Conservation (phyloP, 1,284 basidiomycete species). For the Ceratobasidium sp. region DNA sequence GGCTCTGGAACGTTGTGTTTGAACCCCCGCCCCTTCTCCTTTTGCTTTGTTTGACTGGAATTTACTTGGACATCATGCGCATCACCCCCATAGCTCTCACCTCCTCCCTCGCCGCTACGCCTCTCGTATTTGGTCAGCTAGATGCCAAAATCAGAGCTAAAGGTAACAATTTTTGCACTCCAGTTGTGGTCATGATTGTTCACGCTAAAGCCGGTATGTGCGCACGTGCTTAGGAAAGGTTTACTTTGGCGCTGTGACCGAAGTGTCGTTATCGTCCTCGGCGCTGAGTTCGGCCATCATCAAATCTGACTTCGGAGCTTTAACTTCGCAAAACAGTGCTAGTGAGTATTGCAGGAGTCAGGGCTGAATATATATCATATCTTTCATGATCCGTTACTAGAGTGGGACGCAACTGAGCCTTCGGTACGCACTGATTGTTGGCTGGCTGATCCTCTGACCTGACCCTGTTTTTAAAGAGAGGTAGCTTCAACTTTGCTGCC, state of each 20-base stretch:
- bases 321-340: conserved; percentile 30
- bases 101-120: conserved; percentile 17
- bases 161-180: background rate
- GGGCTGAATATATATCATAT: background rate
- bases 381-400: background rate
- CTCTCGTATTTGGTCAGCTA: conserved; percentile 24
- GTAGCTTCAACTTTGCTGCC: conserved; percentile 12
- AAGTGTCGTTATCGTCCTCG: background rate
- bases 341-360: conserved; percentile 13
- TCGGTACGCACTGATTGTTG: conserved; percentile 26
- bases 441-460: background rate
- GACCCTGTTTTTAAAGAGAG: background rate
- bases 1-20: too few relatives aligned
- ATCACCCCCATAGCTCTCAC: conserved; percentile 2
- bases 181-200: too few relatives aligned
- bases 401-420: conserved; percentile 34
- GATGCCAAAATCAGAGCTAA: conserved; percentile 30
- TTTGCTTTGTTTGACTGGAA: background rate
- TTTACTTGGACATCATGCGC: conserved; percentile 1
- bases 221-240: conserved; percentile 8
- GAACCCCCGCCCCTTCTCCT: too few relatives aligned
- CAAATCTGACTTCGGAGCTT: conserved; percentile 26
- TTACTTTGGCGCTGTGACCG: conserved; percentile 38
- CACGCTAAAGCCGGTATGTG: too few relatives aligned
- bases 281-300: conserved; percentile 12